These are phyloP conservation scores for Magnaporthiopsis rhizophila DNA, from an alignment of 2,329 filamentous ascomycete genomes.

Conservation along the genomic window DNA sequence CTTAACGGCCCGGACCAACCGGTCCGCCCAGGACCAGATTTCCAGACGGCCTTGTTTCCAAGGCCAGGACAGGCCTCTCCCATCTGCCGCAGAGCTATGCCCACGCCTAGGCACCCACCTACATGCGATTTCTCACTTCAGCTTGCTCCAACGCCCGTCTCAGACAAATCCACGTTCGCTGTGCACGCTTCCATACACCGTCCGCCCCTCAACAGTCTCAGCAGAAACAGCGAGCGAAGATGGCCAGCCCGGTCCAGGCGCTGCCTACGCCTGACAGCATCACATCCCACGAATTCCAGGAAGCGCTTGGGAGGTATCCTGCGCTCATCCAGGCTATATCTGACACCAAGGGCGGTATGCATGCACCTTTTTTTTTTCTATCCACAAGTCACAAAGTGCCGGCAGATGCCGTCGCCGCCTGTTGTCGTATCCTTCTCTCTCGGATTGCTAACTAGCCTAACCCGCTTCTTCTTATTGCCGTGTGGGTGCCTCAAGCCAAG, in stretches of 20 bases:
- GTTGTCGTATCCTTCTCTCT: not conserved
- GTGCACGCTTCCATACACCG: not conserved
- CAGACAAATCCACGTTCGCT: not conserved
- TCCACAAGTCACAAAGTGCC: not conserved
- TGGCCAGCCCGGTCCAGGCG: not conserved
- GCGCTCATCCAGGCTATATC: constrained; percentile 26
- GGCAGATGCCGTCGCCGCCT: not conserved
- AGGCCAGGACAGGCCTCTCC: not conserved
- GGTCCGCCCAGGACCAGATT: not conserved
- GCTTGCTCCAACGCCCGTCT: not conserved
- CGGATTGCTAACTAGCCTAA: not conserved
- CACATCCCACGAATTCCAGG: constrained; percentile 18
- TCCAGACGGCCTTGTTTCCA: too few relatives aligned
- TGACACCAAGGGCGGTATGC: constrained; percentile 34
- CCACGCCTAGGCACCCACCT: too few relatives aligned
- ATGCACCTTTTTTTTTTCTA: constrained; percentile 8
- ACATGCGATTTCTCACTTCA: not conserved
- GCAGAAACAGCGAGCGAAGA: not conserved
- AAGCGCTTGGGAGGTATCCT: constrained; percentile 12
- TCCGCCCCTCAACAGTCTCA: not conserved
- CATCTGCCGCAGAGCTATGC: not conserved
- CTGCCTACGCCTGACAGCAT: constrained; percentile 16
- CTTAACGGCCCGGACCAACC: not conserved
- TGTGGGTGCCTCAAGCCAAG: constrained; percentile 23
- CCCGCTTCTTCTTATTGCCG: not conserved